Evolutionary conservation across 495 filamentous ascomycete species (phyloP), one percentile per base, ranked within the genome.

Genomic region (Tuber brumale): DNA sequence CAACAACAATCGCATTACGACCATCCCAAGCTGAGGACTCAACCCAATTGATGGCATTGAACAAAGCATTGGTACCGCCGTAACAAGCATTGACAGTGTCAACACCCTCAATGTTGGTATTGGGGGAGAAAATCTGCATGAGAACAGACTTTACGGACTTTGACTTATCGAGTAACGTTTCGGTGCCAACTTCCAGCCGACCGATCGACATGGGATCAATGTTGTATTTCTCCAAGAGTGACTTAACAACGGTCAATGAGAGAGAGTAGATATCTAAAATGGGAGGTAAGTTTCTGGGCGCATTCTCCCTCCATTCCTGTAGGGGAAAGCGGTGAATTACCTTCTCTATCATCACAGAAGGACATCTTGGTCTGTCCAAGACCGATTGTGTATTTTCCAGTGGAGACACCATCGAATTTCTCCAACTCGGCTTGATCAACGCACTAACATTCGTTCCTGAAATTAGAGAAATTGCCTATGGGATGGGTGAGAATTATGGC

Each of bases 61-160:
- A 96, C 43, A 99, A 86, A 73, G 95, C 96, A 83, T 97, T 99
- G 84, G 95, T 99, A 76, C 95, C 95, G 81, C 95, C 95, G 84
- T 99, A 99, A 89, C 95, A 99, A 74, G 95, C 95, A 83, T 99
- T 99, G 81, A 99, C 87, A 41, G 92, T 97, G 85, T 99, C 95
- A 44, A 98, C 90, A 85, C 95, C 95, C 87, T 98, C 96, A 70
- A 99, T 87, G 87, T 97, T 97, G 88, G 91, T 94, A 83, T 91
- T 91, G 70, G 91, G 87, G 83, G 91, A 89, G 82, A 99, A 97
- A 42, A 99, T 88, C 86, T 97, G 95, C 95, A 99, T 99, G 78
- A 98, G 86, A 72, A 99, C 95, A n/a, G 94, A 93, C 90, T 99
- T 99, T 88, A 99, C 95, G 42, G 96, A 98, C 89, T 99, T 99